These are phyloP conservation scores for Jaapia argillacea DNA, from an alignment of 768 basidiomycete genomes.

Conservation along the genomic window DNA sequence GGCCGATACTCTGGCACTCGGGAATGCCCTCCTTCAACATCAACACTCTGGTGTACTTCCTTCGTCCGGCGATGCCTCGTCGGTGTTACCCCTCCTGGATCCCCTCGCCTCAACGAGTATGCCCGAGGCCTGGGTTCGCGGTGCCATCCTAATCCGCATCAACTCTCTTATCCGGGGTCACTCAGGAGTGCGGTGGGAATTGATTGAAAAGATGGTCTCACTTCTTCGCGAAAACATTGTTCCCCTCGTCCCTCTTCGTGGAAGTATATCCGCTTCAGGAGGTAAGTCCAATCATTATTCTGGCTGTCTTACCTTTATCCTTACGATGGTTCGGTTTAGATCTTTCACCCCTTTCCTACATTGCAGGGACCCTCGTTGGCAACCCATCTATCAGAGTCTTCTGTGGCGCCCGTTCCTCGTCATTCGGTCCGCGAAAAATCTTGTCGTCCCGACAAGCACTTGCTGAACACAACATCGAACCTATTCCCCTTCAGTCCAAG, in stretches of 20 bases:
- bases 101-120: constrained; percentile 59
- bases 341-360: constrained; percentile 72
- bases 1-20: constrained; percentile 59
- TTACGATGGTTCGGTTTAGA: constrained; percentile 28
- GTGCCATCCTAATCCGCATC: constrained; percentile 78
- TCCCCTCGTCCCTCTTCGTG: constrained; percentile 73
- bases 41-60: constrained; percentile 71
- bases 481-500: constrained; percentile 61
- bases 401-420: constrained; percentile 31
- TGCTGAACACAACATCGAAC: constrained; percentile 45
- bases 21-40: constrained; percentile 77
- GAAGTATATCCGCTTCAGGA: constrained; percentile 78
- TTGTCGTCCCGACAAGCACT: constrained; percentile 50
- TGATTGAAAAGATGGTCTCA: constrained; percentile 70
- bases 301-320: constrained; percentile 1
- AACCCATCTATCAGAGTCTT: constrained; percentile 74
- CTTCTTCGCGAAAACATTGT: constrained; percentile 66
- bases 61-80: constrained; percentile 36
- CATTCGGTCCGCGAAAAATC: constrained; percentile 40
- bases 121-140: constrained; percentile 85
- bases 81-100: constrained; percentile 60
- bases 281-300: constrained; percentile 29
- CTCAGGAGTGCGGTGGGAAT: constrained; percentile 74
- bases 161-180: constrained; percentile 87
- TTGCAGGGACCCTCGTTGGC: constrained; percentile 72